Percentiles rank a stretch among this genome's conserved stretches.
These are phyloP conservation scores for Zygoascus meyerae DNA, from an alignment of 1,139 yeast genomes.

Conservation along the genomic window DNA sequence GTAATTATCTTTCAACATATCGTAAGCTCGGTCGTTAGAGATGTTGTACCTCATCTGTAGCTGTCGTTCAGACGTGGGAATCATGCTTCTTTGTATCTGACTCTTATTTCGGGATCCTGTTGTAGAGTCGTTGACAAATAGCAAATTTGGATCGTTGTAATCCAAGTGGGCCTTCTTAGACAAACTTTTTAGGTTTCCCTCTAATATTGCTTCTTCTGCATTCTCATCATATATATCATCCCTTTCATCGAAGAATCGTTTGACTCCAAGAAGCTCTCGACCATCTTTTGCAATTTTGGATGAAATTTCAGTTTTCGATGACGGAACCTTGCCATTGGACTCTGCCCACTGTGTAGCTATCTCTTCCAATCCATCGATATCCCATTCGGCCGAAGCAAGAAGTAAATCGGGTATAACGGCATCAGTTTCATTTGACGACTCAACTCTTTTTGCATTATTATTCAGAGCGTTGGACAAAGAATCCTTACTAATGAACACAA, in stretches of 20 bases:
- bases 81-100: conserved; percentile 19
- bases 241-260: conserved; percentile 13
- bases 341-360: conserved; percentile 10
- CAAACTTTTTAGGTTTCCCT: conserved; percentile 51
- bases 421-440: neutral
- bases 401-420: conserved; percentile 49
- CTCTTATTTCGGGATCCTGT: conserved; percentile 6
- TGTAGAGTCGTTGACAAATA: conserved; percentile 50
- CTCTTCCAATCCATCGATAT: conserved; percentile 41
- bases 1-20: conserved; percentile 73
- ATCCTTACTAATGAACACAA: conserved; percentile 14
- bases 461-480: conserved; percentile 5
- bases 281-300: conserved; percentile 12
- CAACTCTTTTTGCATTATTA: neutral
- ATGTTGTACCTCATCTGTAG: conserved; percentile 61
- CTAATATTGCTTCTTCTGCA: conserved; percentile 73
- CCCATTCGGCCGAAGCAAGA: conserved; percentile 81
- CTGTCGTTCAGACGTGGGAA: conserved; percentile 47
- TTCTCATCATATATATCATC: conserved; percentile 38
- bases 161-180: conserved; percentile 52
- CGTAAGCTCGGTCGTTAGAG: conserved; percentile 86
- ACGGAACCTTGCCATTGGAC: conserved; percentile 1
- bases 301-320: conserved; percentile 1
- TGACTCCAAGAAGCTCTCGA: conserved; percentile 18
- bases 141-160: conserved; percentile 78